Evolutionary conservation across 805 yeast species (phyloP), one percentile per base, ranked within the genome.

Genomic region (Millerozyma acaciae): DNA sequence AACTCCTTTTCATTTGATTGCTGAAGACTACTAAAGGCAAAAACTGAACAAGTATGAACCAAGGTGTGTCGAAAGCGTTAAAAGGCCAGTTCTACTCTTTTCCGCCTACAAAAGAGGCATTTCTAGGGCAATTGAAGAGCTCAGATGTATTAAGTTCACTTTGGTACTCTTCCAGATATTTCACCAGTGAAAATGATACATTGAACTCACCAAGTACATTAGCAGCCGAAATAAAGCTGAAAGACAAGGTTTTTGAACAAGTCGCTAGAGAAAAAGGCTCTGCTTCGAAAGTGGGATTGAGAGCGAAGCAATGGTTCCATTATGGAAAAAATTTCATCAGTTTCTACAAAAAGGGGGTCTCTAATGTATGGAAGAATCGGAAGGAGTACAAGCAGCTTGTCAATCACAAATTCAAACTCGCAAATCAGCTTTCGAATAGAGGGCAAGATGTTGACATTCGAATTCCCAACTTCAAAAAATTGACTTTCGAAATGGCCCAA

Each of bases 311-410:
- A 42, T 63, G 63, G 45, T 47, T 55, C 15, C 57, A 65, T 1
- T 68, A 69, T 41, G 76, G 73, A 5, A 69, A 70, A 45, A 42
- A 57, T 2, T 42, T 76, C 26, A 44, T 79, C 25, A 51, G 51
- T 5, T 78, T 80, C 50, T 82, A 81, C 57, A 71, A 72, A 39
- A 51, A 59, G 2, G 89, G 90, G 1, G 62, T 81, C 2, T 52
- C 59, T 14, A 73, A 72, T 42, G 72, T 80, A 1, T 78, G 80
- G 76, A 40, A 52, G 1, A 76, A 76, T 38, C 39, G 52, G 24
- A 44, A 44, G 23, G 33, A 38, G 17, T 34, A 45, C 12, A 45
- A 44, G 13, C 22, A 33, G 4, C 21, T 61, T 24, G 30, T 38
- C 31, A 50, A 40, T 14, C 22, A 44, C 8, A 35, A 44, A 21